Conservation (phyloP, 1,139 yeast species). For the Suhomyces atakaporum region DNA sequence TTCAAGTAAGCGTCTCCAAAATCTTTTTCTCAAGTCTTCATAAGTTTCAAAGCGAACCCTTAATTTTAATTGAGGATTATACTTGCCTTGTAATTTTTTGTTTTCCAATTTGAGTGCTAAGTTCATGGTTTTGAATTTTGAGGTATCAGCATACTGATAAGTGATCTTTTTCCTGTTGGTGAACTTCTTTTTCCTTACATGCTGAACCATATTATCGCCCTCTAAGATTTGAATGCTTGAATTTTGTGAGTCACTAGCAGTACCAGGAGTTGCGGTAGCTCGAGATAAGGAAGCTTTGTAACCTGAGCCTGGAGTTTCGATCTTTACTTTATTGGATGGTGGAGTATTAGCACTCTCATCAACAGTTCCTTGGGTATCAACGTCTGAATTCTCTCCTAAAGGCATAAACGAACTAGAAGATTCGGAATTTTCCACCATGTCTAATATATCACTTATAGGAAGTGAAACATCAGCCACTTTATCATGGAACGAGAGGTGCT, state of each 20-base stretch:
- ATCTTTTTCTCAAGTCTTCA: conserved; percentile 59
- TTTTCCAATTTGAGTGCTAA: conserved; percentile 37
- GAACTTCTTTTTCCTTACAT: conserved; percentile 31
- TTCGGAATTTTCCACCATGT: conserved; percentile 11
- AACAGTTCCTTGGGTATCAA: neutral
- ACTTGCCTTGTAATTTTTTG: conserved; percentile 36
- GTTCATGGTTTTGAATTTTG: conserved; percentile 46
- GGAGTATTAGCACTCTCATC: conserved; percentile 1
- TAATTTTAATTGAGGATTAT: conserved; percentile 57
- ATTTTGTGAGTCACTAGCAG: conserved; percentile 10
- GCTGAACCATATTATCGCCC: conserved; percentile 34
- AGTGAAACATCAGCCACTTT: conserved; percentile 68
- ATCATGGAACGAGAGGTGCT: conserved; percentile 79
- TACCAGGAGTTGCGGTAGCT: conserved; percentile 1
- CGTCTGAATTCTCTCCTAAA: conserved; percentile 3
- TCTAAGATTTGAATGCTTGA: conserved; percentile 29
- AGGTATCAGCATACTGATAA: conserved; percentile 38
- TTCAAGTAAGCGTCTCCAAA: conserved; percentile 67
- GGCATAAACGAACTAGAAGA: conserved; percentile 8
- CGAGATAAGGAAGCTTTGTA: neutral
- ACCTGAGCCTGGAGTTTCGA: neutral
- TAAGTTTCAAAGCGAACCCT: conserved; percentile 72
- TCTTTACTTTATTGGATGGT: neutral
- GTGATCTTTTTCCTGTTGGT: conserved; percentile 31
- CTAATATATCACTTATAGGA: conserved; percentile 50